phyloP scores from a whole-genome alignment of 192 early-diverging fungal species.

The Coemansia sp. region DNA sequence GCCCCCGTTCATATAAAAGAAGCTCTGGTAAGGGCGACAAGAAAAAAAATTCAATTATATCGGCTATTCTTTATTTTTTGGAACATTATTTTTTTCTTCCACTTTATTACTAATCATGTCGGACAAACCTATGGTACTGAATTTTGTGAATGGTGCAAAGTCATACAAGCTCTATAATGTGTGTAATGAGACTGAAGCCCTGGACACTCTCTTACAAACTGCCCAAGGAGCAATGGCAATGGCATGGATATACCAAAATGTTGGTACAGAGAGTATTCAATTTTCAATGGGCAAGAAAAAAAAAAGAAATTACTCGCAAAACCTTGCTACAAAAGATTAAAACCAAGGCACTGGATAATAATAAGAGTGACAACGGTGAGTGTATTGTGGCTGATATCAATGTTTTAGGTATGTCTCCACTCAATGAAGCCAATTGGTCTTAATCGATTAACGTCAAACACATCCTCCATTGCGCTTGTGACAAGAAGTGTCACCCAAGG shows the following conservation, averaged over 20 bases:
- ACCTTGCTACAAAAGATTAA: background rate
- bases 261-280: background rate
- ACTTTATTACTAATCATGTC: background rate
- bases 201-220: background rate
- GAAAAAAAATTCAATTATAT: background rate
- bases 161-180: background rate
- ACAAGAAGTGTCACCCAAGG: background rate
- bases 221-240: background rate
- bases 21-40: background rate
- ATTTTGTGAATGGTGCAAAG: background rate
- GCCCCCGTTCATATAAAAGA: background rate
- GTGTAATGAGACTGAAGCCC: background rate
- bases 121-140: background rate
- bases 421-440: background rate
- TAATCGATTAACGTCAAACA: background rate
- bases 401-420: background rate
- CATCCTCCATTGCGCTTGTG: background rate
- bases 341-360: background rate
- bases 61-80: background rate
- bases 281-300: background rate
- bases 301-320: background rate
- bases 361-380: background rate
- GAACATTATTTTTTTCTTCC: background rate
- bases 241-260: background rate
- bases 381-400: background rate